phyloP scores from a whole-genome alignment of 352 stramenopile genomes.

The Phytophthora macrochlamydospora region DNA sequence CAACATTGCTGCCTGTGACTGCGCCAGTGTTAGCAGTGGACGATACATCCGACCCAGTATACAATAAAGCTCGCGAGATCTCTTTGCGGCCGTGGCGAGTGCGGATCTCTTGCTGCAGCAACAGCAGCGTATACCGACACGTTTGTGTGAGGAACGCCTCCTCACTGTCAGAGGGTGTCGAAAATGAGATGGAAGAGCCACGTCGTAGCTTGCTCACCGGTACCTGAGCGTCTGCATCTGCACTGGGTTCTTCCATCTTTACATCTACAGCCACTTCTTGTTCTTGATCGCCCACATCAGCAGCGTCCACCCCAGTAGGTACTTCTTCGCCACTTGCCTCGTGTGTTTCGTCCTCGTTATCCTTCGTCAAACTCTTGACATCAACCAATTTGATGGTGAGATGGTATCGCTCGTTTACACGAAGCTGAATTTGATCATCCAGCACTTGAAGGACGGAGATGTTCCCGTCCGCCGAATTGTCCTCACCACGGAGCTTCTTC shows the following conservation, averaged over 20 bases:
- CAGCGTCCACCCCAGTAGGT: not conserved
- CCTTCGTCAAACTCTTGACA: constrained; percentile 41
- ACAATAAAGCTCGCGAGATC: constrained; percentile 66
- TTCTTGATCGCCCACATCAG: constrained; percentile 10
- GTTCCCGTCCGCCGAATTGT: constrained; percentile 28
- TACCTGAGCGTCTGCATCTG: constrained; percentile 14
- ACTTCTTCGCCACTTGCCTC: constrained; percentile 1
- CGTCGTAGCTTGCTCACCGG: constrained; percentile 32
- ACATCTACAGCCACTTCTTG: constrained; percentile 21
- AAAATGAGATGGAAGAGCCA: constrained; percentile 32
- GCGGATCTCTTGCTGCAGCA: constrained; percentile 86
- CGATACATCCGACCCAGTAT: constrained; percentile 36
- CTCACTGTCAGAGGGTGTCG: constrained; percentile 33
- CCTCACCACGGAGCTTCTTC: constrained; percentile 52
- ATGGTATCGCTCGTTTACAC: constrained; percentile 76
- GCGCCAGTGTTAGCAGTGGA: constrained; percentile 16
- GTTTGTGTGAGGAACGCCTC: constrained; percentile 68
- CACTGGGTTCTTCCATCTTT: constrained; percentile 25
- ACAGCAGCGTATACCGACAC: constrained; percentile 66
- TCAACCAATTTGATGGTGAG: constrained; percentile 78
- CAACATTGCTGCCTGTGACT: constrained; percentile 11
- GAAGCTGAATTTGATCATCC: constrained; percentile 82
- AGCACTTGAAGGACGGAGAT: constrained; percentile 80
- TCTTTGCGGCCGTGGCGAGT: constrained; percentile 76
- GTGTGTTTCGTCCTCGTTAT: constrained; percentile 13